Evolutionary conservation across 306 rosid genomes (phyloP).

Genomic region (Pyrus betulifolia): DNA sequence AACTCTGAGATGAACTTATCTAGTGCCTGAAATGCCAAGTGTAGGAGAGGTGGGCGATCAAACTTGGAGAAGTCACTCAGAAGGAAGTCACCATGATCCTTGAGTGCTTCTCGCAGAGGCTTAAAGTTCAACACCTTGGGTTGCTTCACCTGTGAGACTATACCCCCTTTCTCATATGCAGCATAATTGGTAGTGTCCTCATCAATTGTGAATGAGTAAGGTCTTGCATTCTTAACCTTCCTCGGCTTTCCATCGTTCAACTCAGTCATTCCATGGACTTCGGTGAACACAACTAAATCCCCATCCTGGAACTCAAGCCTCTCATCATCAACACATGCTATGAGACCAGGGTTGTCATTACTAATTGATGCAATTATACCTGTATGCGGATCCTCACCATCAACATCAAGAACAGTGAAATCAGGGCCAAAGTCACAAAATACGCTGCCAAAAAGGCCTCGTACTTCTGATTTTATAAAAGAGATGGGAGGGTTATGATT

Average conservation of each 20-base stretch:
- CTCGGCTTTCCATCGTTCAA: conserved; percentile 17
- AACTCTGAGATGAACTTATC: conserved; percentile 12
- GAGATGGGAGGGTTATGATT: conserved; percentile 17
- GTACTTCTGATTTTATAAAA: conserved; percentile 13
- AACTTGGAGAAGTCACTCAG: conserved; percentile 20
- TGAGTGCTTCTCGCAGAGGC: conserved; percentile 14
- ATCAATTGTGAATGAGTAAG: conserved; percentile 18
- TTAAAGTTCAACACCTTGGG: conserved; percentile 20
- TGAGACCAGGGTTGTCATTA: conserved; percentile 18
- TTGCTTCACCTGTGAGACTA: conserved; percentile 21
- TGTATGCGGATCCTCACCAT: conserved; percentile 21
- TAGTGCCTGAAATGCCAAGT: conserved; percentile 18
- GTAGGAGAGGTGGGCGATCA: conserved; percentile 27
- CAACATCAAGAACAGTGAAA: conserved; percentile 18
- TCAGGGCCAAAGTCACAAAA: conserved; percentile 23
- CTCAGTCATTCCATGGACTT: conserved; percentile 18
- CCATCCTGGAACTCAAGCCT: conserved; percentile 23
- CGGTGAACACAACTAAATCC: conserved; percentile 19
- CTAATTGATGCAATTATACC: conserved; percentile 21
- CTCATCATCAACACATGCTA: conserved; percentile 25
- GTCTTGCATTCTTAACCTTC: conserved; percentile 8
- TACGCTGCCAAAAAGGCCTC: conserved; percentile 15
- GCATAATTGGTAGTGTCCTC: conserved; percentile 14
- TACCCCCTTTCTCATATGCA: conserved; percentile 12
- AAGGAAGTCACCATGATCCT: conserved; percentile 22